phyloP scores from a whole-genome alignment of 225 moss, liverwort and hornwort genomes.

The Neckera pumila region DNA sequence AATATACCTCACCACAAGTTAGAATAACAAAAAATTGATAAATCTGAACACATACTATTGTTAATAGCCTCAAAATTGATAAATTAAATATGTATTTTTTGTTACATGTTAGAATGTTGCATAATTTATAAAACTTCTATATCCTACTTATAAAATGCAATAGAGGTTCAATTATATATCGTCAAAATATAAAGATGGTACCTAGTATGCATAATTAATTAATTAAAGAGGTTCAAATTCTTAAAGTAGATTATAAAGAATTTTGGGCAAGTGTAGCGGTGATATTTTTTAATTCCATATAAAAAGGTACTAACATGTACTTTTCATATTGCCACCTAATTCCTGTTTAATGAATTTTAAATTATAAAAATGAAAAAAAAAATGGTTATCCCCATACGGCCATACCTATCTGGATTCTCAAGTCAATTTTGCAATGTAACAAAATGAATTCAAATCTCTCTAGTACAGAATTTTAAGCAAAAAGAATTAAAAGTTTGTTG shows the following conservation, averaged over 20 bases:
- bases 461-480: not conserved
- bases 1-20: no score
- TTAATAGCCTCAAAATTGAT: not conserved
- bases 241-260: not conserved
- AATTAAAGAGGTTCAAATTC: not conserved
- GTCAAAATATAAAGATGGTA: no score
- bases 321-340: no score
- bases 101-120: rapidly evolving
- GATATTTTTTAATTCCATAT: not conserved
- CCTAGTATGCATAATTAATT: not conserved
- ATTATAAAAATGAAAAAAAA: not conserved
- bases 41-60: not conserved
- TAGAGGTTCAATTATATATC: not conserved
- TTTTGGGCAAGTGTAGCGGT: not conserved
- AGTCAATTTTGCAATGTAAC: not conserved
- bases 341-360: no score
- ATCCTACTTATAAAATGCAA: not conserved
- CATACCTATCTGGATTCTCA: rapidly evolving
- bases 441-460: not conserved
- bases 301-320: no score
- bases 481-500: not conserved
- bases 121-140: not conserved
- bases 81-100: not conserved
- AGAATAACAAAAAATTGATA: not conserved
- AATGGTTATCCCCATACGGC: rapidly evolving